Conservation (phyloP, 495 filamentous ascomycete species). For the Penicillium verhagenii region DNA sequence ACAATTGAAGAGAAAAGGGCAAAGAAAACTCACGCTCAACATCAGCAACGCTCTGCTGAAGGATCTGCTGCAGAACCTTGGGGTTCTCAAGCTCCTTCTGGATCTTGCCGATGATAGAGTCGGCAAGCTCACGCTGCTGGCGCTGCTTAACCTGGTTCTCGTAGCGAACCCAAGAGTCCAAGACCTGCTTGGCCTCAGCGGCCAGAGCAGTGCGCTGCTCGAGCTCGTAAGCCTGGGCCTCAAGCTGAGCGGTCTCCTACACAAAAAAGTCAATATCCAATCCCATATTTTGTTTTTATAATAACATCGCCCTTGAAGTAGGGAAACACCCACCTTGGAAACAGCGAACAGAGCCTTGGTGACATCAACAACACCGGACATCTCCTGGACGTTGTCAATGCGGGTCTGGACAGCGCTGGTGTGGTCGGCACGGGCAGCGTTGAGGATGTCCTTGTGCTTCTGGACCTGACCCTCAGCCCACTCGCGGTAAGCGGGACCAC, state of each 20-base stretch:
- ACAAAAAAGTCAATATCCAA: constrained; percentile 4
- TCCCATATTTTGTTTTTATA: not conserved
- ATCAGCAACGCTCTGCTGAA: constrained; percentile 91
- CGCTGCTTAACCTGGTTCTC: constrained; percentile 97
- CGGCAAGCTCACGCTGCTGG: constrained; percentile 93
- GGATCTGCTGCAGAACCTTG: constrained; percentile 89
- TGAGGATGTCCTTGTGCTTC: constrained; percentile 91
- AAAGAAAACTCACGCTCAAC: constrained; percentile 79
- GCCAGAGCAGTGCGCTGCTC: constrained; percentile 91
- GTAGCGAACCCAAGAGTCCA: constrained; percentile 98
- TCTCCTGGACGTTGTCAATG: constrained; percentile 89
- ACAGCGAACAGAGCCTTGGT: constrained; percentile 97
- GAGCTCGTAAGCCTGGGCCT: constrained; percentile 93
- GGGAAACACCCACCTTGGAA: constrained; percentile 71
- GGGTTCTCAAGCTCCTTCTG: constrained; percentile 98
- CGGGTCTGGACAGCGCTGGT: constrained; percentile 89
- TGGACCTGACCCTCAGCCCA: constrained; percentile 85
- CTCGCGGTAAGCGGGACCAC: constrained; percentile 84
- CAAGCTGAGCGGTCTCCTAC: constrained; percentile 93
- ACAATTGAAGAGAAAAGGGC: not conserved
- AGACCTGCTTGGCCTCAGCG: constrained; percentile 86
- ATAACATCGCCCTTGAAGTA: not conserved
- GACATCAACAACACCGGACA: constrained; percentile 88
- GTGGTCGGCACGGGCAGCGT: constrained; percentile 89
- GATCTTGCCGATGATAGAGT: constrained; percentile 91